Conservation (phyloP, 2,329 filamentous ascomycete genomes). For the Seiridium cupressi region DNA sequence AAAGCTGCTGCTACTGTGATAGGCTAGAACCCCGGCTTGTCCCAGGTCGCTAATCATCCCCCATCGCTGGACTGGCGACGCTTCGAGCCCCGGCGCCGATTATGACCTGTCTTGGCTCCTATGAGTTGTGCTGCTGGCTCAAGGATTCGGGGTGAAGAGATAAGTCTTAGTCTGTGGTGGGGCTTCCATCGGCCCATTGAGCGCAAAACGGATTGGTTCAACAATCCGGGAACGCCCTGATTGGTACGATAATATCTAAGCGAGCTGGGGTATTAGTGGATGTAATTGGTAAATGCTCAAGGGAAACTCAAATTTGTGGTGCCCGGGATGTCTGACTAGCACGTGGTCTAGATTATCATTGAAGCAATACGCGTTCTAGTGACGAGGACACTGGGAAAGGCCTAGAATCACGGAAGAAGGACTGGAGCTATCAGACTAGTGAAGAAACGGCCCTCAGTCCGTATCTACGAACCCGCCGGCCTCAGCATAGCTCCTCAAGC, state of each 20-base stretch:
- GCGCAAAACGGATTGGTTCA: conserved; percentile 1
- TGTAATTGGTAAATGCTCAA: background rate
- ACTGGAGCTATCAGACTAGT: background rate
- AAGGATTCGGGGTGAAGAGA: background rate
- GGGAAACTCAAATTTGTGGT: conserved; percentile 2
- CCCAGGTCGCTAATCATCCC: background rate
- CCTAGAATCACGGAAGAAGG: background rate
- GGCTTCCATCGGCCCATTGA: background rate
- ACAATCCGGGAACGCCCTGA: background rate
- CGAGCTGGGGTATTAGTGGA: background rate
- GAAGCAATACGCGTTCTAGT: background rate
- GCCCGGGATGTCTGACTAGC: background rate
- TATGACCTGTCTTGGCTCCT: background rate
- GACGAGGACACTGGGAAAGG: background rate
- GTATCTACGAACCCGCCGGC: too few relatives aligned
- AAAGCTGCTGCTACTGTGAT: background rate
- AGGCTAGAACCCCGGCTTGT: background rate
- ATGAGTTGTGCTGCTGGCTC: background rate
- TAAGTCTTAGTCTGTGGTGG: background rate
- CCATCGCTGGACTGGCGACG: background rate
- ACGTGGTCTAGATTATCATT: background rate
- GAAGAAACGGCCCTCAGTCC: too few relatives aligned
- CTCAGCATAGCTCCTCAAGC: too few relatives aligned
- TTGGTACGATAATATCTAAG: background rate
- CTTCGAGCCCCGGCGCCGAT: background rate